These are phyloP conservation scores for Hericium coralloides DNA, from an alignment of 768 basidiomycete species.

Conservation along the genomic window DNA sequence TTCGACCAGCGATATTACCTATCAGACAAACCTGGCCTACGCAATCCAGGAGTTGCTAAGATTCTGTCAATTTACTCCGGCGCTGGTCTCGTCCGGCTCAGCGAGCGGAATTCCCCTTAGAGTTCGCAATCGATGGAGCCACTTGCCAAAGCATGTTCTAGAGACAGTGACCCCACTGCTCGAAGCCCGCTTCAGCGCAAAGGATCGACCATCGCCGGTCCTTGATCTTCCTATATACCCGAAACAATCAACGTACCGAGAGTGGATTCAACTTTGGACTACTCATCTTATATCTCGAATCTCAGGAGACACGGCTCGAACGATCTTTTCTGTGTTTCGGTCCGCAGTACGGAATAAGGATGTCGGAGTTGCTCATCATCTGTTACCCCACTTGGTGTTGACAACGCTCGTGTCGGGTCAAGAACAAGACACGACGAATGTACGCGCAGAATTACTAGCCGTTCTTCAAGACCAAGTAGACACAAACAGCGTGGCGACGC, in stretches of 20 bases:
- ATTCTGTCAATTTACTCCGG: slow-evolving; percentile 78
- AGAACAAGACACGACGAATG: slow-evolving; percentile 49
- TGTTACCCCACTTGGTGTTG: slow-evolving; percentile 88
- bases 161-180: slow-evolving; percentile 84
- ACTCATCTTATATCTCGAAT: slow-evolving; percentile 65
- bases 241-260: slow-evolving; percentile 71
- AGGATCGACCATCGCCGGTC: slow-evolving; percentile 22
- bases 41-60: slow-evolving; percentile 85
- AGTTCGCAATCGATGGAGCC: slow-evolving; percentile 70
- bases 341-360: slow-evolving; percentile 79
- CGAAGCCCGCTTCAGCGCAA: slow-evolving; percentile 47
- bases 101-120: slow-evolving; percentile 46
- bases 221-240: slow-evolving; percentile 72
- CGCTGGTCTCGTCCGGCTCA: slow-evolving; percentile 51
- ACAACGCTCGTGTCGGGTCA: slow-evolving; percentile 74
- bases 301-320: slow-evolving; percentile 45
- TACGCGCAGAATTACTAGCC: slow-evolving; percentile 66
- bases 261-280: slow-evolving; percentile 94
- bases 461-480: slow-evolving; percentile 87
- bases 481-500: slow-evolving; percentile 41
- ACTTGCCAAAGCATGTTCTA: slow-evolving; percentile 70
- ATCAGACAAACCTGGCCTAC: slow-evolving; percentile 83
- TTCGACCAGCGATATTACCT: slow-evolving; percentile 88
- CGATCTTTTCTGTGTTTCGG: slow-evolving; percentile 72
- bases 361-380: slow-evolving; percentile 84